Conservation (phyloP, 2,329 filamentous ascomycete genomes). For the Neonectria magnoliae region DNA sequence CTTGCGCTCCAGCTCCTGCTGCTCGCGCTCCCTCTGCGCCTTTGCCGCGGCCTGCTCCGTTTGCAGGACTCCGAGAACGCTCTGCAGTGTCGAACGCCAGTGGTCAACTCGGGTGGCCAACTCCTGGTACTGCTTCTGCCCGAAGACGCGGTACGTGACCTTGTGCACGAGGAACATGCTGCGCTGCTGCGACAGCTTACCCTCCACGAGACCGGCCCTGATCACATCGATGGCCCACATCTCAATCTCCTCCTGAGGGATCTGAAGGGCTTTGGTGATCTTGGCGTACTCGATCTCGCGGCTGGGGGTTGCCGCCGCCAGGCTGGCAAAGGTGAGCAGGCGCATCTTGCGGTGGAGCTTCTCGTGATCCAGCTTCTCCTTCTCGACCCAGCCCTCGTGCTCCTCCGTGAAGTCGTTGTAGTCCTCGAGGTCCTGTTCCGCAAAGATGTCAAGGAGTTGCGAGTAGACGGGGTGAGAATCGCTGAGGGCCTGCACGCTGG, state of each 20-base stretch:
- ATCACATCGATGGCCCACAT: slow-evolving; percentile 99
- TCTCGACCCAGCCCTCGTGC: slow-evolving; percentile 85
- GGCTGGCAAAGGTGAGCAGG: slow-evolving; percentile 88
- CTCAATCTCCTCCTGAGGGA: slow-evolving; percentile 87
- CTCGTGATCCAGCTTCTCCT: slow-evolving; percentile 75
- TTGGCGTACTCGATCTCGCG: slow-evolving; percentile 88
- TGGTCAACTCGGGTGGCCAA: slow-evolving; percentile 89
- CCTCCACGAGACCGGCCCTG: slow-evolving; percentile 93
- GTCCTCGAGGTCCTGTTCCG: slow-evolving; percentile 92
- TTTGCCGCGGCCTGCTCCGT: slow-evolving; percentile 84
- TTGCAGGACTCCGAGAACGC: slow-evolving; percentile 81
- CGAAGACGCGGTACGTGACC: slow-evolving; percentile 95
- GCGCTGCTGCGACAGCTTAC: slow-evolving; percentile 92
- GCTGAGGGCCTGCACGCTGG: slow-evolving; percentile 85
- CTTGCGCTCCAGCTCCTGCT: slow-evolving; percentile 77
- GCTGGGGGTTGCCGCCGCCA: slow-evolving; percentile 84
- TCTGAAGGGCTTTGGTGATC: slow-evolving; percentile 86
- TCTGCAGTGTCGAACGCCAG: slow-evolving; percentile 84
- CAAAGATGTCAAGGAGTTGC: slow-evolving; percentile 94
- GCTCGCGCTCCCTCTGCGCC: slow-evolving; percentile 80
- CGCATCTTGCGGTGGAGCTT: slow-evolving; percentile 94
- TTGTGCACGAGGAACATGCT: slow-evolving; percentile 95
- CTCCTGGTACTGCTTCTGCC: slow-evolving; percentile 98
- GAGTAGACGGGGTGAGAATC: slow-evolving; percentile 87
- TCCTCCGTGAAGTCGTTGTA: slow-evolving; percentile 96